These are phyloP conservation scores for Colletotrichum camelliae DNA, from an alignment of 2,329 filamentous ascomycete genomes.

Conservation along the genomic window DNA sequence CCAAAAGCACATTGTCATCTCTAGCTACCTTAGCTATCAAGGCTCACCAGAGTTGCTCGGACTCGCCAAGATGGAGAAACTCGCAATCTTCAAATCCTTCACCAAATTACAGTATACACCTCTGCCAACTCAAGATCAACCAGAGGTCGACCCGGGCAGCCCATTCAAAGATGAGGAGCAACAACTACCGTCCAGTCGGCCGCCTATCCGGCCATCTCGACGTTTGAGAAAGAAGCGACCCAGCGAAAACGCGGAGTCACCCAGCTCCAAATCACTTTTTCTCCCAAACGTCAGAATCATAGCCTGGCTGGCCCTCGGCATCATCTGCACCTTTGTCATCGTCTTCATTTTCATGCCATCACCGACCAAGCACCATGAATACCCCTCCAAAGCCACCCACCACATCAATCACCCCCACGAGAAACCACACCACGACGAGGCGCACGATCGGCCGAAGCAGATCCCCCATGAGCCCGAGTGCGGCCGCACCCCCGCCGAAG, in stretches of 20 bases:
- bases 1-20: background rate
- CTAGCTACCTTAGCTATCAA: background rate
- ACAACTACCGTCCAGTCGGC: background rate
- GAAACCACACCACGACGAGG: background rate
- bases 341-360: background rate
- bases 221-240: background rate
- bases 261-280: background rate
- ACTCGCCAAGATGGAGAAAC: background rate
- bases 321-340: background rate
- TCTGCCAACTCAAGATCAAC: background rate
- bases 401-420: background rate
- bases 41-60: background rate
- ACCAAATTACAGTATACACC: background rate
- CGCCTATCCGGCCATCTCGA: background rate
- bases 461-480: background rate
- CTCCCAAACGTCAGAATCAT: background rate
- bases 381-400: background rate
- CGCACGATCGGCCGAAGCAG: background rate
- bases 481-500: background rate
- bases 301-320: background rate
- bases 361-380: background rate
- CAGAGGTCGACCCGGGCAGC: background rate
- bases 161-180: background rate
- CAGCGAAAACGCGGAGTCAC: background rate
- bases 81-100: background rate